Conservation (phyloP, 441 rosid species). For the Cnidoscolus chayamansa region DNA sequence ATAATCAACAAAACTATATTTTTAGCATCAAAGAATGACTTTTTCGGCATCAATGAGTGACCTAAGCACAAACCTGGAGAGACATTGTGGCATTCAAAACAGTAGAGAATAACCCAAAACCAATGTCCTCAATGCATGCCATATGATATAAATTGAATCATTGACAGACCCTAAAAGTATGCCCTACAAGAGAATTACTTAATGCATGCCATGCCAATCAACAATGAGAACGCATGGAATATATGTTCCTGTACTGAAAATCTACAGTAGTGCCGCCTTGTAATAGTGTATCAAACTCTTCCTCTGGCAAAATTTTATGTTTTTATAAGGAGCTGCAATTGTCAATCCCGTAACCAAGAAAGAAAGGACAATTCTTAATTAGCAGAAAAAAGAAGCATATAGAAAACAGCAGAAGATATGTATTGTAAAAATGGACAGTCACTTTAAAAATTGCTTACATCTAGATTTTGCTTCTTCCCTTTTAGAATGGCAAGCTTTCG, state of each 20-base stretch:
- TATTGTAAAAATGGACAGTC: background rate
- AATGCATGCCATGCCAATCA: background rate
- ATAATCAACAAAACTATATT: background rate
- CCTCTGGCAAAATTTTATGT: background rate
- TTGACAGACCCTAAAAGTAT: background rate
- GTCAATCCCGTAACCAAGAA: background rate
- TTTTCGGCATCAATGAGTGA: background rate
- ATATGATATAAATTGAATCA: background rate
- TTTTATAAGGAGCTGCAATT: background rate
- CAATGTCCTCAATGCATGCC: background rate
- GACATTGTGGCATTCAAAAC: background rate
- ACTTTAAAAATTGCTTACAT: conserved; percentile 41
- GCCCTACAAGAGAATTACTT: background rate
- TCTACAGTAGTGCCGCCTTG: background rate
- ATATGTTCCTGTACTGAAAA: background rate
- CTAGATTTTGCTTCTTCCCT: conserved; percentile 53
- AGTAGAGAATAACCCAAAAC: background rate
- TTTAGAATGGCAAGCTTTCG: conserved; percentile 73
- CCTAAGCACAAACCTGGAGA: background rate
- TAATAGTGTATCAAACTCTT: background rate
- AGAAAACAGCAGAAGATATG: background rate
- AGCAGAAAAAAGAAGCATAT: background rate
- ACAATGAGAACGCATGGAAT: background rate
- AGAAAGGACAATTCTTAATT: background rate
- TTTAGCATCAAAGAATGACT: background rate